A percentile compares a stretch with the other conserved stretches of the same genome.
These are phyloP conservation scores for Bimuria novae-zelandiae DNA, from an alignment of 2,329 filamentous ascomycete genomes.

Conservation along the genomic window DNA sequence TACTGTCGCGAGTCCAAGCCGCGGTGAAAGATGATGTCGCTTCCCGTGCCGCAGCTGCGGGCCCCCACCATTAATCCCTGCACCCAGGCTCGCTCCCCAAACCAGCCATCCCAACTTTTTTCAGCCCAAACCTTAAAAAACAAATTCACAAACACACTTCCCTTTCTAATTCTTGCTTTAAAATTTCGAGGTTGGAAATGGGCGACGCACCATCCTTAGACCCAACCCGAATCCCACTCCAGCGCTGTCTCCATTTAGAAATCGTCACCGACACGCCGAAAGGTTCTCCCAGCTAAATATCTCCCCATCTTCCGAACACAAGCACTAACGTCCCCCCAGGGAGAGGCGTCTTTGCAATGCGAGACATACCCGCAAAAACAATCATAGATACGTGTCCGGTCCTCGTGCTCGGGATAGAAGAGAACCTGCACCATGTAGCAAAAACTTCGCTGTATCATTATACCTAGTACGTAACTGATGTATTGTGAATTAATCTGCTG, in stretches of 20 bases:
- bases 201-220: neutral
- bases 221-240: constrained; percentile 36
- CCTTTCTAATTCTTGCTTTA: neutral
- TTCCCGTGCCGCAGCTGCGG: neutral
- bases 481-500: neutral
- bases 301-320: neutral
- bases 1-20: neutral
- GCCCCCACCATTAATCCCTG: constrained; percentile 1
- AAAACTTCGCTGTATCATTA: constrained; percentile 60
- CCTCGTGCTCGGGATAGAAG: constrained; percentile 52
- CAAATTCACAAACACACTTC: no score
- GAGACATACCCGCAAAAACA: constrained; percentile 53
- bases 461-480: constrained; percentile 54
- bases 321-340: constrained; percentile 42
- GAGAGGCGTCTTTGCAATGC: constrained; percentile 57
- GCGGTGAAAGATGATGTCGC: neutral
- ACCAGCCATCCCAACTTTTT: no score
- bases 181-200: neutral
- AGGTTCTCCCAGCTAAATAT: constrained; percentile 42
- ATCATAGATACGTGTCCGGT: constrained; percentile 59
- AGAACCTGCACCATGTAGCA: constrained; percentile 56
- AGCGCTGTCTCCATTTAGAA: constrained; percentile 49
- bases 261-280: constrained; percentile 57
- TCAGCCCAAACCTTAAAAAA: no score
- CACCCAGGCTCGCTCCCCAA: neutral